These are phyloP conservation scores for Chaetomiaceae sp. DNA, from an alignment of 2,329 filamentous ascomycete species.

Conservation along the genomic window DNA sequence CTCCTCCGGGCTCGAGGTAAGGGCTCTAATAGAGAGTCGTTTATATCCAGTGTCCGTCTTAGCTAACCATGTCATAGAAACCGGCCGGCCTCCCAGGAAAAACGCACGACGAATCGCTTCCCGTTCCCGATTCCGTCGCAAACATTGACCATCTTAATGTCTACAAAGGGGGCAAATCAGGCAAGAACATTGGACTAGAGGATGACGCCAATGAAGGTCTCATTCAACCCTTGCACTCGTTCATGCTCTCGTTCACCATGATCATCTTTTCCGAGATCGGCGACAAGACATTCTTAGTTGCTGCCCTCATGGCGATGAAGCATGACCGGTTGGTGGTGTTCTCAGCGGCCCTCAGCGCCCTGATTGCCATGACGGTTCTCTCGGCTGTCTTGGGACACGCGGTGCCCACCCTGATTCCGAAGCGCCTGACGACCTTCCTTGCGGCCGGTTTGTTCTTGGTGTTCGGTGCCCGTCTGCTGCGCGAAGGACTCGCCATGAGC, in stretches of 20 bases:
- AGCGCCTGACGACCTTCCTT: slow-evolving; percentile 83
- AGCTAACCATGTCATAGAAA: slow-evolving; percentile 52
- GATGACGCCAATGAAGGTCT: slow-evolving; percentile 53
- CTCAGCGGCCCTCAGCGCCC: slow-evolving; percentile 84
- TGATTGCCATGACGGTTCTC: slow-evolving; percentile 91
- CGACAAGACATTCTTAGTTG: slow-evolving; percentile 97
- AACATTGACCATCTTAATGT: slow-evolving; percentile 61
- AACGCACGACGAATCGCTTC: slow-evolving; percentile 69
- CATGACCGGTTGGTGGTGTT: slow-evolving; percentile 92
- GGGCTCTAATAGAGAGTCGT: slow-evolving; percentile 17
- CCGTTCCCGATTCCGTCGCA: slow-evolving; percentile 59
- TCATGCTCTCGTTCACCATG: slow-evolving; percentile 90
- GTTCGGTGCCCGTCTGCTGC: slow-evolving; percentile 79
- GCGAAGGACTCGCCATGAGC: slow-evolving; percentile 84
- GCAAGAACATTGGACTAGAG: slow-evolving; percentile 31
- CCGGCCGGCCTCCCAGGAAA: slow-evolving; percentile 75
- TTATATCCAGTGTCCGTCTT: too few species aligned
- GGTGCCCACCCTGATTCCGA: slow-evolving; percentile 83
- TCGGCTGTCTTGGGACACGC: slow-evolving; percentile 91
- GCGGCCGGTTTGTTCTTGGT: slow-evolving; percentile 82
- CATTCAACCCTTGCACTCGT: slow-evolving; percentile 81
- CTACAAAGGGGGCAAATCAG: slow-evolving; percentile 36
- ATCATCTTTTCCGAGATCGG: slow-evolving; percentile 95
- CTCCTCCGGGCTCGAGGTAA: slow-evolving; percentile 55
- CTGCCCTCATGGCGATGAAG: slow-evolving; percentile 98